These are phyloP conservation scores for Mucor indicus DNA, from an alignment of 371 early-diverging fungal genomes.

Conservation along the genomic window DNA sequence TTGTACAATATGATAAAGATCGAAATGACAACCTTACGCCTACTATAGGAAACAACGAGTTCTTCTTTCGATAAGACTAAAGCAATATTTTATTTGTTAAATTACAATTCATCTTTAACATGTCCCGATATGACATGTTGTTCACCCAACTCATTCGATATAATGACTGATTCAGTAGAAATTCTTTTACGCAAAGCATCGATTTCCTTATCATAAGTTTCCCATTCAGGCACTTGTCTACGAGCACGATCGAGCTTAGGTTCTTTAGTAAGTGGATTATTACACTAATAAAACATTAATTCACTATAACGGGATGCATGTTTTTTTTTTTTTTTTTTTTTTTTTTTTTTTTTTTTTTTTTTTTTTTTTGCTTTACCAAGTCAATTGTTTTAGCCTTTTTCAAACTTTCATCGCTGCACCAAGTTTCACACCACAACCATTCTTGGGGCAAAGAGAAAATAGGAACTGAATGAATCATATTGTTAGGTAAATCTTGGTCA, in stretches of 20 bases:
- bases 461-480: conserved; percentile 88
- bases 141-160: background rate
- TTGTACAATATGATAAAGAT: too few relatives aligned
- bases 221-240: conserved; percentile 94
- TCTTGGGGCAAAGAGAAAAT: conserved; percentile 92
- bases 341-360: too few relatives aligned
- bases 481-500: conserved; percentile 97
- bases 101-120: conserved; percentile 18
- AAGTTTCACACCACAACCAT: conserved; percentile 98
- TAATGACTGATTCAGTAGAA: background rate
- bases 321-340: too few relatives aligned
- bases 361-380: conserved; percentile 61
- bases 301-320: too few relatives aligned
- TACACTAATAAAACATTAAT: too few relatives aligned
- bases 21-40: too few relatives aligned
- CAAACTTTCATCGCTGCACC: conserved; percentile 88
- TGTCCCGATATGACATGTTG: conserved; percentile 6
- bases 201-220: conserved; percentile 65
- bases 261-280: conserved; percentile 96
- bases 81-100: too few relatives aligned
- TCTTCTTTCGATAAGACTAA: too few relatives aligned
- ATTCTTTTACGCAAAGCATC: conserved; percentile 40
- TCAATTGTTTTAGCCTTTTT: conserved; percentile 93
- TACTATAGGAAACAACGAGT: too few relatives aligned
- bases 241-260: conserved; percentile 93